These are phyloP conservation scores for Apiotrichum mycotoxinovorans DNA, from an alignment of 1,284 basidiomycete genomes.

Conservation along the genomic window DNA sequence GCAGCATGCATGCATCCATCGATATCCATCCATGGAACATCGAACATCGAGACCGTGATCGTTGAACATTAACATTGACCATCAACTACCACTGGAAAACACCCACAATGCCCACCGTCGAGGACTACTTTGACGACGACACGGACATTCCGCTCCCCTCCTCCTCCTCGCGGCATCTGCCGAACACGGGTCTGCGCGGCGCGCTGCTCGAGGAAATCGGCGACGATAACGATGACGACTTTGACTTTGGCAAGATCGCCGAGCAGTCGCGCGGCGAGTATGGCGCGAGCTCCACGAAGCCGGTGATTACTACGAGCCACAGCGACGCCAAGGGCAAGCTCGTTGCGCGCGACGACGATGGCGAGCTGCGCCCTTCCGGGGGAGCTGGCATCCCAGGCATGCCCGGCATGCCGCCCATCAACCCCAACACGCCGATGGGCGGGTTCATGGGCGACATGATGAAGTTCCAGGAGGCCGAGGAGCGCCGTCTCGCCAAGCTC, in stretches of 20 bases:
- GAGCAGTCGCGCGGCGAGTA: slow-evolving; percentile 50
- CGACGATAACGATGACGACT: slow-evolving; percentile 37
- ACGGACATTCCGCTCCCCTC: slow-evolving; percentile 62
- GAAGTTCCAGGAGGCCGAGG: slow-evolving; percentile 47
- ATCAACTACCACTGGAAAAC: not conserved
- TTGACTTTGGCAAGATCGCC: slow-evolving; percentile 52
- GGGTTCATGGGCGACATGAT: slow-evolving; percentile 52
- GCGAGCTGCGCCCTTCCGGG: slow-evolving; percentile 25
- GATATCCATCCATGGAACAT: no score
- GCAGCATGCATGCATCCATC: no score
- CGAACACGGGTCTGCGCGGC: slow-evolving; percentile 63
- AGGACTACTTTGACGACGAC: slow-evolving; percentile 73
- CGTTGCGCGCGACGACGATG: slow-evolving; percentile 26
- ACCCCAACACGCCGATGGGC: slow-evolving; percentile 49
- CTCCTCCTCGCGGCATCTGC: slow-evolving; percentile 58
- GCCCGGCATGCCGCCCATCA: slow-evolving; percentile 21
- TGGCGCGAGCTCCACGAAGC: slow-evolving; percentile 38
- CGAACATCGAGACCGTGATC: no score
- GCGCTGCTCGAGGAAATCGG: slow-evolving; percentile 71
- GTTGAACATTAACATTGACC: not conserved
- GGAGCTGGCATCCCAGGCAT: not conserved
- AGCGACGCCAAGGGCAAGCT: slow-evolving; percentile 31
- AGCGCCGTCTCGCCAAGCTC: slow-evolving; percentile 45
- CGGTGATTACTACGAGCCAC: slow-evolving; percentile 17
- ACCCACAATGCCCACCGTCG: slow-evolving; percentile 46